phyloP scores from a whole-genome alignment of 2,329 filamentous ascomycete species.

The Fusarium sp. region DNA sequence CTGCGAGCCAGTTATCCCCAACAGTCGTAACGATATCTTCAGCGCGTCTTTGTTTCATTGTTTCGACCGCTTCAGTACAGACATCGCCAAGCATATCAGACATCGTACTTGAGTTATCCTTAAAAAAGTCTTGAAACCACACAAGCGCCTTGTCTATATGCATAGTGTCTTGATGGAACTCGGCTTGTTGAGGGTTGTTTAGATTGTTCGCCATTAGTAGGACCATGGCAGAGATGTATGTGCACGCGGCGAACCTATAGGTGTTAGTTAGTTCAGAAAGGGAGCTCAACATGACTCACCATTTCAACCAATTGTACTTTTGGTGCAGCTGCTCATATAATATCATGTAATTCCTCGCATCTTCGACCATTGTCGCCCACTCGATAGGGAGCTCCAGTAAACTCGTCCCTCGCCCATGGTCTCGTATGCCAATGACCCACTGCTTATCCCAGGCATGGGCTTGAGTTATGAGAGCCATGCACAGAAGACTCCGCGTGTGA shows the following conservation, averaged over 20 bases:
- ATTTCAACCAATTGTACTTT: neutral
- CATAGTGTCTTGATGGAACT: neutral
- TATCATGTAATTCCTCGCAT: slow-evolving; percentile 10
- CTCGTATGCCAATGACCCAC: neutral
- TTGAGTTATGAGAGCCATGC: neutral
- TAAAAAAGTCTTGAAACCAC: neutral
- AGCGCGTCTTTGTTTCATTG: neutral
- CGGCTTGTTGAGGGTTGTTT: neutral
- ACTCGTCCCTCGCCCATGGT: neutral
- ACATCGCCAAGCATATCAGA: neutral
- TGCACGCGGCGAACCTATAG: neutral
- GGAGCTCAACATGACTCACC: neutral
- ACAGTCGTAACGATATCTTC: neutral
- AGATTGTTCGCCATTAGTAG: slow-evolving; percentile 3
- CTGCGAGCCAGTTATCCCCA: neutral
- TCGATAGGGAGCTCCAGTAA: neutral
- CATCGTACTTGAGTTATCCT: neutral
- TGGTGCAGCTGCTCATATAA: neutral
- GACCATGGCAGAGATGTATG: slow-evolving; percentile 11
- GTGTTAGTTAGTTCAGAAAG: neutral
- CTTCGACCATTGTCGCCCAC: neutral
- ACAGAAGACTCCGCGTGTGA: slow-evolving; percentile 7
- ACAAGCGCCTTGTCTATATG: neutral
- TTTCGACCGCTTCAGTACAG: neutral
- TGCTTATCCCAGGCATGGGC: slow-evolving; percentile 9